A percentile compares a stretch with the other conserved stretches of the same genome.
phyloP scores from a whole-genome alignment of 106 monocot species.

The Alisma plantagoaquatica region DNA sequence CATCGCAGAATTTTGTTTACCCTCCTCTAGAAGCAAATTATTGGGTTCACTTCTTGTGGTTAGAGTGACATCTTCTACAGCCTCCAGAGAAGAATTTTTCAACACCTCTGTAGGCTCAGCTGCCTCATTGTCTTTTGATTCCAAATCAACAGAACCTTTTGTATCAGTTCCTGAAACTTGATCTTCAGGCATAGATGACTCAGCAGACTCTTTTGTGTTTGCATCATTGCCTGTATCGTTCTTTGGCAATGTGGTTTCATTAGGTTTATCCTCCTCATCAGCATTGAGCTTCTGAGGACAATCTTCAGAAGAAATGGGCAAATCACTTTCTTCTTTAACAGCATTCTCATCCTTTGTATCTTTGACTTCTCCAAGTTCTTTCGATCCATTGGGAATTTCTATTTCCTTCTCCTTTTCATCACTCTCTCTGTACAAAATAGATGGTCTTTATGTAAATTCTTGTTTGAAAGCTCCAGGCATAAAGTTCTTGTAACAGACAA shows the following conservation, averaged over 20 bases:
- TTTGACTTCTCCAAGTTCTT: slow-evolving; percentile 8
- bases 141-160: slow-evolving; percentile 18
- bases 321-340: slow-evolving; percentile 13
- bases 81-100: slow-evolving; percentile 6
- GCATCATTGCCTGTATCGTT: slow-evolving; percentile 2
- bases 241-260: slow-evolving; percentile 1
- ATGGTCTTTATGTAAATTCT: too few species aligned
- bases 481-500: too few species aligned
- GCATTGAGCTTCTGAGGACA: slow-evolving; percentile 1
- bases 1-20: slow-evolving; percentile 11
- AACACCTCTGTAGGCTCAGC: slow-evolving; percentile 6
- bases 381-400: slow-evolving; percentile 10
- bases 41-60: slow-evolving; percentile 6
- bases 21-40: slow-evolving; percentile 10
- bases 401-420: slow-evolving; percentile 32
- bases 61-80: not conserved
- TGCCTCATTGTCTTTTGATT: slow-evolving; percentile 1
- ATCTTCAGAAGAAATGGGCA: slow-evolving; percentile 18
- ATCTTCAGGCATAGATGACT: slow-evolving; percentile 8
- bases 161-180: not conserved
- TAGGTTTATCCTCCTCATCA: slow-evolving; percentile 13
- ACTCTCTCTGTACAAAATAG: too few species aligned
- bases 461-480: too few species aligned
- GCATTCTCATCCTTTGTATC: slow-evolving; percentile 17
- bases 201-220: slow-evolving; percentile 8